These are phyloP conservation scores for Medakamo hakoo DNA, from an alignment of 139 green algal species.

Conservation along the genomic window DNA sequence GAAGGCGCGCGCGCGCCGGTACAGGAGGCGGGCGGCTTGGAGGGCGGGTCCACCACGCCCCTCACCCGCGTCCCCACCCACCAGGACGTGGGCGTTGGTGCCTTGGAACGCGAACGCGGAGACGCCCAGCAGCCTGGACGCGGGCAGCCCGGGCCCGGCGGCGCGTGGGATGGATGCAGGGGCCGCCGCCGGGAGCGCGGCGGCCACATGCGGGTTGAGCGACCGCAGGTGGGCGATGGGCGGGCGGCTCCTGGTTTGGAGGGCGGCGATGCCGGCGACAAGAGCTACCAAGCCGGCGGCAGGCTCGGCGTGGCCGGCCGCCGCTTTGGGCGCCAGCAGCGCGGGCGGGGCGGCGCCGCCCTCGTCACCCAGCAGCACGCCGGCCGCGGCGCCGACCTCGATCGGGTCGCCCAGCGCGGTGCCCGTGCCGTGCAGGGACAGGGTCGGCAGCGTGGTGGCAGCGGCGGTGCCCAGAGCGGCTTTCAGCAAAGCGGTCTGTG, in stretches of 20 bases:
- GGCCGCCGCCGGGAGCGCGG: slow-evolving; percentile 4
- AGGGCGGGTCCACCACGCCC: background rate
- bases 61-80: slow-evolving; percentile 10
- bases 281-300: slow-evolving; percentile 45
- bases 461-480: slow-evolving; percentile 28
- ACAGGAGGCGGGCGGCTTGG: background rate
- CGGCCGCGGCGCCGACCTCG: slow-evolving; percentile 38
- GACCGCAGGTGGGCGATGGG: slow-evolving; percentile 47
- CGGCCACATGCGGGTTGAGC: slow-evolving; percentile 44
- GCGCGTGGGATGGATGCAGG: slow-evolving; percentile 15
- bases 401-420: slow-evolving; percentile 76
- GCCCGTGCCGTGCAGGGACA: slow-evolving; percentile 35
- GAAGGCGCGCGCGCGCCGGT: background rate
- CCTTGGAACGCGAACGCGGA: slow-evolving; percentile 70
- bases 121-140: slow-evolving; percentile 21
- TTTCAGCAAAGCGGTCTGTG: slow-evolving; percentile 36
- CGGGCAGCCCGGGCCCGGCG: slow-evolving; percentile 1
- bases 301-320: slow-evolving; percentile 70
- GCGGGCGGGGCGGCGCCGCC: slow-evolving; percentile 11
- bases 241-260: slow-evolving; percentile 4
- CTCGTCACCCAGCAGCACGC: slow-evolving; percentile 7
- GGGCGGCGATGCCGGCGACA: slow-evolving; percentile 11
- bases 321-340: slow-evolving; percentile 52
- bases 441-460: slow-evolving; percentile 1
- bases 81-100: slow-evolving; percentile 50